phyloP scores from a whole-genome alignment of 2,329 filamentous ascomycete genomes.

The Ascochyta viciae-villosae region DNA sequence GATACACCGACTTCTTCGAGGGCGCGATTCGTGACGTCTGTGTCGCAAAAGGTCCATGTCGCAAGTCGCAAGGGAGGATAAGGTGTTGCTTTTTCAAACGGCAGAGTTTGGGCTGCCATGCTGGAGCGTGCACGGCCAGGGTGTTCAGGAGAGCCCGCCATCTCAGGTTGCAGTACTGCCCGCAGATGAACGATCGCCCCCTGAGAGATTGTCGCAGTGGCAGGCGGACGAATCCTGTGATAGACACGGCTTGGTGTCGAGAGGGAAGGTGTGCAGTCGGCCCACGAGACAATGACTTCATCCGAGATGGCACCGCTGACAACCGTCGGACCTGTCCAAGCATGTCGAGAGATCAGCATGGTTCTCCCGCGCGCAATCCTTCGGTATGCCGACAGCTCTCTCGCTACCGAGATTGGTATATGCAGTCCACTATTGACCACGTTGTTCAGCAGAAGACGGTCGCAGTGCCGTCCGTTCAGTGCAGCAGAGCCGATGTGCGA shows the following conservation, averaged over 20 bases:
- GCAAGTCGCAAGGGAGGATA: constrained; percentile 6
- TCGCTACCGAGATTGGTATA: constrained; percentile 37
- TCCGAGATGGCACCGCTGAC: constrained; percentile 18
- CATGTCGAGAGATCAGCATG: constrained; percentile 31
- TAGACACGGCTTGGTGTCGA: constrained; percentile 16
- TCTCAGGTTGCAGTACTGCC: not conserved
- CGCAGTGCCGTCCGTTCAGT: not conserved
- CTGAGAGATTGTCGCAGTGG: constrained; percentile 12
- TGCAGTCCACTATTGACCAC: constrained; percentile 25
- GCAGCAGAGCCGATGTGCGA: constrained; percentile 4
- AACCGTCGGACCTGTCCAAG: constrained; percentile 24
- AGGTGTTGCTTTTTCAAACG: constrained; percentile 27
- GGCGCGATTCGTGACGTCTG: constrained; percentile 19
- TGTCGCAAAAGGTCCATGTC: not conserved
- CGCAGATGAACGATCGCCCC: constrained; percentile 18
- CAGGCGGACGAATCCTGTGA: constrained; percentile 20
- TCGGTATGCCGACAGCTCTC: constrained; percentile 24
- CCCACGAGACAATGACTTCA: constrained; percentile 32
- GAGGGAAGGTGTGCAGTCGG: constrained; percentile 20
- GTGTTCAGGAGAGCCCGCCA: constrained; percentile 5
- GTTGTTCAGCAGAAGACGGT: constrained; percentile 15
- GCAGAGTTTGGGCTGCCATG: constrained; percentile 24
- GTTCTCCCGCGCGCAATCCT: constrained; percentile 24
- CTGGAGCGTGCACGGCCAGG: constrained; percentile 15
- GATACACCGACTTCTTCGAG: constrained; percentile 22